Evolutionary conservation across 257 asterid species (phyloP).

Genomic region (Capsicum pubescens): DNA sequence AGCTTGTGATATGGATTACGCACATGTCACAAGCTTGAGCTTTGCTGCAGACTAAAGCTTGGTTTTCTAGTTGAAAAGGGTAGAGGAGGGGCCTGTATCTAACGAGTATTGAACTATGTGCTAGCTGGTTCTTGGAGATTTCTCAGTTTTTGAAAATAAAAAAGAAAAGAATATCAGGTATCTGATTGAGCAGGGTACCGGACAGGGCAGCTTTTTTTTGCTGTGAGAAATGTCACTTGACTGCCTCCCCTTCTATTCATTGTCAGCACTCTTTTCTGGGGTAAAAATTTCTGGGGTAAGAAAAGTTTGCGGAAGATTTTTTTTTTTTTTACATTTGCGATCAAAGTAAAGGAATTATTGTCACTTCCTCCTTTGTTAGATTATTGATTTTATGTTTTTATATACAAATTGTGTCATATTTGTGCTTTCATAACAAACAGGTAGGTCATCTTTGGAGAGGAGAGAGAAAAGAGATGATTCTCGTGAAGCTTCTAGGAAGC

Average conservation of each 20-base stretch:
- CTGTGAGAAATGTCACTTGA: not conserved
- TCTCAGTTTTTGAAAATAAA: not conserved
- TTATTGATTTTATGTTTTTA: not conserved
- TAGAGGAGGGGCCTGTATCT: not conserved
- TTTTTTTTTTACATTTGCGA: no score
- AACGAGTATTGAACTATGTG: not conserved
- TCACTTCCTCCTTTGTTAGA: not conserved
- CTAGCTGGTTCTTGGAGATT: conserved; percentile 12
- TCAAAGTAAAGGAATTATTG: not conserved
- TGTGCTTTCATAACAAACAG: conserved; percentile 37
- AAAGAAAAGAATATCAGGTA: not conserved
- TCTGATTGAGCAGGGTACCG: conserved; percentile 15
- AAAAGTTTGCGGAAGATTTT: not conserved
- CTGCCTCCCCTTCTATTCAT: conserved; percentile 11
- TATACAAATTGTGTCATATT: not conserved
- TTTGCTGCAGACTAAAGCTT: not conserved
- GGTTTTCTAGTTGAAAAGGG: not conserved
- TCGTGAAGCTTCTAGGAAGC: conserved; percentile 64
- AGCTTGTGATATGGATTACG: not conserved
- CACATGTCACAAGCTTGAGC: not conserved
- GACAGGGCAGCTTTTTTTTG: not conserved
- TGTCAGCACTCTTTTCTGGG: conserved; percentile 2
- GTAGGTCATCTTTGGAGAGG: conserved; percentile 57
- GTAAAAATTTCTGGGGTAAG: not conserved
- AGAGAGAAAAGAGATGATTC: conserved; percentile 63